Evolutionary conservation across 768 basidiomycete species (phyloP).

Genomic region (Kwoniella heveanensis): DNA sequence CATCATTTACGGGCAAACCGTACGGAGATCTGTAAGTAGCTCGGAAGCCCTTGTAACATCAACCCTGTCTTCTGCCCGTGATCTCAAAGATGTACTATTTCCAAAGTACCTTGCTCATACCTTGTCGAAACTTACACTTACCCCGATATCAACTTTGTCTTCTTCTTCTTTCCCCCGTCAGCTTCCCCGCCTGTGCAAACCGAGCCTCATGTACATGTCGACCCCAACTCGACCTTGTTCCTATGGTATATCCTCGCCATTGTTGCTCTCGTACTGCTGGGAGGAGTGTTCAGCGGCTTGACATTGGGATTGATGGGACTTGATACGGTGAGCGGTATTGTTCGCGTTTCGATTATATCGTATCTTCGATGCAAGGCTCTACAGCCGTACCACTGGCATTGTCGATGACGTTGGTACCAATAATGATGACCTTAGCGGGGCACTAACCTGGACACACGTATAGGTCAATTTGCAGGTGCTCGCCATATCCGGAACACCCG

Average conservation of each 20-base stretch:
- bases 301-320: slow-evolving; percentile 48
- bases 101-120: too few relatives aligned
- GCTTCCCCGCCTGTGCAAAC: slow-evolving; percentile 11
- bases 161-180: background rate
- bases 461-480: slow-evolving; percentile 52
- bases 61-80: too few relatives aligned
- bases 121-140: too few relatives aligned
- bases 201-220: slow-evolving; percentile 43
- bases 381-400: too few relatives aligned
- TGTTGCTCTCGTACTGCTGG: slow-evolving; percentile 35
- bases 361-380: too few relatives aligned
- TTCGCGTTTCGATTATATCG: too few relatives aligned
- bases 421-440: too few relatives aligned
- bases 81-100: too few relatives aligned
- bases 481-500: slow-evolving; percentile 39
- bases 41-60: too few relatives aligned
- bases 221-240: slow-evolving; percentile 37
- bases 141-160: too few relatives aligned
- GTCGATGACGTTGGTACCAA: too few relatives aligned
- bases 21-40: background rate
- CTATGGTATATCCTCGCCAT: slow-evolving; percentile 42
- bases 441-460: too few relatives aligned
- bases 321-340: slow-evolving; percentile 43
- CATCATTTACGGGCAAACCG: background rate
- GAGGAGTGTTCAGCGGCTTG: slow-evolving; percentile 44